Conservation (phyloP, 306 rosid genomes). For the Ormosia emarginata region DNA sequence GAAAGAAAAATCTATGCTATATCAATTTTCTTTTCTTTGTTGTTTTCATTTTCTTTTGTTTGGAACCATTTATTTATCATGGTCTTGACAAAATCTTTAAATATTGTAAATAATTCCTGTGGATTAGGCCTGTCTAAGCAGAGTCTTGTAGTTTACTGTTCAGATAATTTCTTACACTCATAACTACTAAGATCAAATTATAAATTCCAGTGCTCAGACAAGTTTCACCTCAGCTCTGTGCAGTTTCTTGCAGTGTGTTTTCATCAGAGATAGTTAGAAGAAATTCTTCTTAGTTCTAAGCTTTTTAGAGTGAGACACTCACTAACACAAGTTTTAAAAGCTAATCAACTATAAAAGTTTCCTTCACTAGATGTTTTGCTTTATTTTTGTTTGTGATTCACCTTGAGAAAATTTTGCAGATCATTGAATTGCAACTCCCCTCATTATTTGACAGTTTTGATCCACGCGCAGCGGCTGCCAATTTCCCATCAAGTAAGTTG, state of each 20-base stretch:
- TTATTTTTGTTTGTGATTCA: slow-evolving; percentile 1
- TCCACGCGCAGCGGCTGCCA: slow-evolving; percentile 86
- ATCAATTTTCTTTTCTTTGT: not conserved
- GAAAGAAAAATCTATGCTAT: not conserved
- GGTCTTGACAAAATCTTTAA: not conserved
- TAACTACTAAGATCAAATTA: not conserved
- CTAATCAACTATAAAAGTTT: not conserved
- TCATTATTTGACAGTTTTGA: slow-evolving; percentile 86
- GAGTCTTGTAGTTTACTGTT: not conserved
- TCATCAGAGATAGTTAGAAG: not conserved
- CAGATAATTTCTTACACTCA: not conserved
- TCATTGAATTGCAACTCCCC: slow-evolving; percentile 80
- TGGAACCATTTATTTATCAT: not conserved
- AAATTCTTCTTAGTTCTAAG: not conserved
- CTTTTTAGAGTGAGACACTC: not conserved
- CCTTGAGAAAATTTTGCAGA: slow-evolving; percentile 41
- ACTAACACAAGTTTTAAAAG: not conserved
- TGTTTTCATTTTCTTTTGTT: not conserved
- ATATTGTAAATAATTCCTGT: not conserved
- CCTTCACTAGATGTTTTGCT: not conserved
- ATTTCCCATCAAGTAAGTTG: slow-evolving; percentile 80
- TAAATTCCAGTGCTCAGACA: not conserved
- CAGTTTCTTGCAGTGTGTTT: not conserved
- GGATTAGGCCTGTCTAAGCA: slow-evolving; percentile 5
- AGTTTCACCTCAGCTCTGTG: not conserved